Conservation (phyloP, 257 asterid species). For the Agastache rugosa region DNA sequence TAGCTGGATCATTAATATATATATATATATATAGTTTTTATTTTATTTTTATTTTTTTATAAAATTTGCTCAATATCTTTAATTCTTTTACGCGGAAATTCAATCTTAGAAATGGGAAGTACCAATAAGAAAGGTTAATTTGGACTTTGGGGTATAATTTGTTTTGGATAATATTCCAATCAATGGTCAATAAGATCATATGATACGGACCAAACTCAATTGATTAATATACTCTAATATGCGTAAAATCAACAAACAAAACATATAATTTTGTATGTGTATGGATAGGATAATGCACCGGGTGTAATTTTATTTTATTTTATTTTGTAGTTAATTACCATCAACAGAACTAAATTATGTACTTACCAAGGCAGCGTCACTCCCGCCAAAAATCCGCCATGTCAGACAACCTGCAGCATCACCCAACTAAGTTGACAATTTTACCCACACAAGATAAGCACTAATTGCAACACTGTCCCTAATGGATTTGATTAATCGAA, state of each 20-base stretch:
- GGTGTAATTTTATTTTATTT: too few relatives aligned
- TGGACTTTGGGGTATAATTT: too few relatives aligned
- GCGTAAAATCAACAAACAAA: background rate
- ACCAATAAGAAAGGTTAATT: too few relatives aligned
- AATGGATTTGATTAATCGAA: too few relatives aligned
- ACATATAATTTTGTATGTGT: too few relatives aligned
- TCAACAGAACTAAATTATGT: slow-evolving; percentile 6
- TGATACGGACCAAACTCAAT: too few relatives aligned
- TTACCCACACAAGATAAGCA: background rate
- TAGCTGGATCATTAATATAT: background rate
- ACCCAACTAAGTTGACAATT: slow-evolving; percentile 1
- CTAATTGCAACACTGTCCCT: slow-evolving; percentile 25
- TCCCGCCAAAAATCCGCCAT: slow-evolving; percentile 84
- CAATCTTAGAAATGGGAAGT: too few relatives aligned
- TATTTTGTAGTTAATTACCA: too few relatives aligned
- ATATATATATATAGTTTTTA: background rate
- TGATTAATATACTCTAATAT: too few relatives aligned
- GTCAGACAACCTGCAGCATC: slow-evolving; percentile 63
- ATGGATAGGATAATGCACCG: too few relatives aligned
- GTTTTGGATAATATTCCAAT: background rate
- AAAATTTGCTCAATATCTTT: background rate
- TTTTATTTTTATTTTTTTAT: background rate
- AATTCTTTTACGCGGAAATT: background rate
- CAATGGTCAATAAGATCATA: background rate
- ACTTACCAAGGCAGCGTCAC: slow-evolving; percentile 66